phyloP scores from a whole-genome alignment of 2,329 filamentous ascomycete genomes.

The Paramyrothecium roridum region DNA sequence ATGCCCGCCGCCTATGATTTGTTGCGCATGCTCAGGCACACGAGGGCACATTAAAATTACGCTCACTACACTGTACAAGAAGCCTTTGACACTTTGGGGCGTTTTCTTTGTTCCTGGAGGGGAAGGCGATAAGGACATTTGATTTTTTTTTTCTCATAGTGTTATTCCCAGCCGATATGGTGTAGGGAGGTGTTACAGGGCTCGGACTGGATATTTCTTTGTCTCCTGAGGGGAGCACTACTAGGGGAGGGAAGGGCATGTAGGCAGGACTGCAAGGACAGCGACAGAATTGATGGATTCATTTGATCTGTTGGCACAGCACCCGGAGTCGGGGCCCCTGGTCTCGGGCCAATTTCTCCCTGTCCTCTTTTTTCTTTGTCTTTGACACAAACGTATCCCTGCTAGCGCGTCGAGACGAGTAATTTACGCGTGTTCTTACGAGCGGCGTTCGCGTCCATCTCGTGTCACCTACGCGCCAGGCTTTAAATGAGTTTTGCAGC shows the following conservation, averaged over 20 bases:
- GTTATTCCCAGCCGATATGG: background rate
- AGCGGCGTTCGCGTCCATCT: conserved; percentile 14
- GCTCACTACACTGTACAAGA: background rate
- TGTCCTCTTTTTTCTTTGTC: background rate
- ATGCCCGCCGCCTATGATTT: conserved; percentile 3
- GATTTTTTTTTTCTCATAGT: too few species aligned
- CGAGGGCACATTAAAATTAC: background rate
- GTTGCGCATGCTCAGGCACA: background rate
- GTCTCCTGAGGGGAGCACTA: background rate
- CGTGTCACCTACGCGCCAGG: conserved; percentile 2
- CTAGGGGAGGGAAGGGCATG: too few species aligned
- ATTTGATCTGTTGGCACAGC: background rate
- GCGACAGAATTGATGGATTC: background rate
- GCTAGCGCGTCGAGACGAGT: conserved; percentile 5
- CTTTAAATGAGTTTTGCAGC: conserved; percentile 8
- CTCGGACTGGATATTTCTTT: background rate
- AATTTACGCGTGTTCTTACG: conserved; percentile 22
- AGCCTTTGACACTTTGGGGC: background rate
- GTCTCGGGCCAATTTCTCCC: background rate
- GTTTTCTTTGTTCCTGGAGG: background rate
- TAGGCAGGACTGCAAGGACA: too few species aligned
- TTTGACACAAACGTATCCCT: conserved; percentile 1
- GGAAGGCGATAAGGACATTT: background rate
- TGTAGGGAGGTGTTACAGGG: background rate
- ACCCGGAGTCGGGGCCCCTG: background rate